Conservation (phyloP, 2,329 filamentous ascomycete species). For the Botrytis elliptica region DNA sequence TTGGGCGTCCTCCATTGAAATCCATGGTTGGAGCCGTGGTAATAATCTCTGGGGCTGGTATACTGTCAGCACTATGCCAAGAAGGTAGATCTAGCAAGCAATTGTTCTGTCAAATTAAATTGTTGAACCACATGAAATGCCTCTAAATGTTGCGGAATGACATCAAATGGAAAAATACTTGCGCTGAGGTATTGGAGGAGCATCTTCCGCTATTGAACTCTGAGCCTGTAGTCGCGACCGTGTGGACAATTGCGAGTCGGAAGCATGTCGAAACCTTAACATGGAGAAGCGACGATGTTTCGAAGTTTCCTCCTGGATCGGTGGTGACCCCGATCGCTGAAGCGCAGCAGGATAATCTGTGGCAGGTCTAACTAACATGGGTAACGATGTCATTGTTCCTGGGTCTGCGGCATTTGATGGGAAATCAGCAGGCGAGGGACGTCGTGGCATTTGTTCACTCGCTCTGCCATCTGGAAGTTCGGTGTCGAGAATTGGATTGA, state of each 20-base stretch:
- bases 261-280: slow-evolving; percentile 86
- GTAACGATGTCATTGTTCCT: slow-evolving; percentile 20
- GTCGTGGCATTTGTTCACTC: slow-evolving; percentile 39
- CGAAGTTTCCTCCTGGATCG: slow-evolving; percentile 53
- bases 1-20: slow-evolving; percentile 47
- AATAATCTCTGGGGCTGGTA: slow-evolving; percentile 71
- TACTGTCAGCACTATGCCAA: slow-evolving; percentile 22
- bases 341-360: slow-evolving; percentile 26
- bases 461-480: slow-evolving; percentile 32
- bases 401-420: slow-evolving; percentile 25
- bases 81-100: background rate
- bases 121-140: background rate
- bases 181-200: slow-evolving; percentile 59
- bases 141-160: slow-evolving; percentile 2
- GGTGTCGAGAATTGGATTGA: slow-evolving; percentile 23
- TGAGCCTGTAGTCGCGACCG: slow-evolving; percentile 67
- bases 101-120: background rate
- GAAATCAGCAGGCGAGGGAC: slow-evolving; percentile 35
- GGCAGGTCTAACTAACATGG: slow-evolving; percentile 25
- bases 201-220: slow-evolving; percentile 43
- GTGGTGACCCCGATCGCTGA: slow-evolving; percentile 41
- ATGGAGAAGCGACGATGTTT: slow-evolving; percentile 65
- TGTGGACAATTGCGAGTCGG: slow-evolving; percentile 81
- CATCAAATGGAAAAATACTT: slow-evolving; percentile 41
- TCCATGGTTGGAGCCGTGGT: slow-evolving; percentile 84